These are phyloP conservation scores for Escallonia rubra DNA, from an alignment of 129 eudicot species.

Conservation along the genomic window DNA sequence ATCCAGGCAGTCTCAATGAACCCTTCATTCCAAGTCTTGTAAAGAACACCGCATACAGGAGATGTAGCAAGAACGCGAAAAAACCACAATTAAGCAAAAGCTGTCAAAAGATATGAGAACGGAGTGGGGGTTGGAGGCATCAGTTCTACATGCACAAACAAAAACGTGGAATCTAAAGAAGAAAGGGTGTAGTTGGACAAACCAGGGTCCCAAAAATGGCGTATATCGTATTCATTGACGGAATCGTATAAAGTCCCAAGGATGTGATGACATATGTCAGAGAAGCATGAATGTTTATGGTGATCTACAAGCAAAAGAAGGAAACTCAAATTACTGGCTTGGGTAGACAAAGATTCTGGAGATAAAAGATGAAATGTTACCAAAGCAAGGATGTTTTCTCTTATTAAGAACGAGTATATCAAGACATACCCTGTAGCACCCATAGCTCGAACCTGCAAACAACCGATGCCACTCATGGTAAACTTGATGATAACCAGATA, in stretches of 20 bases:
- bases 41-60: constrained; percentile 77
- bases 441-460: constrained; percentile 67
- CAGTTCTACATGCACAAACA: not conserved
- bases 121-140: not conserved
- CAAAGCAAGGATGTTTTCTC: constrained; percentile 88
- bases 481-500: not conserved
- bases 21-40: constrained; percentile 84
- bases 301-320: constrained; percentile 51
- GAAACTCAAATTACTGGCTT: not conserved
- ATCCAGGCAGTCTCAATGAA: constrained; percentile 60
- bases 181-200: constrained; percentile 18
- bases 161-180: not conserved
- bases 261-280: constrained; percentile 59
- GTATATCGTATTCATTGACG: constrained; percentile 77
- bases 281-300: constrained; percentile 82
- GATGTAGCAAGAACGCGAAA: constrained; percentile 83
- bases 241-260: constrained; percentile 60
- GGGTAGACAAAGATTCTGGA: not conserved
- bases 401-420: constrained; percentile 75
- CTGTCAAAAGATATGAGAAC: constrained; percentile 37
- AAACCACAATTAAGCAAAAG: constrained; percentile 67
- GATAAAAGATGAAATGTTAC: constrained; percentile 30
- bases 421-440: constrained; percentile 82
- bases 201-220: constrained; percentile 80
- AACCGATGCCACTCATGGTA: constrained; percentile 5